A percentile compares a stretch with the other conserved stretches of the same genome.
Conservation (phyloP, 2,329 filamentous ascomycete genomes). For the Talaromyces albobiverticillius region DNA sequence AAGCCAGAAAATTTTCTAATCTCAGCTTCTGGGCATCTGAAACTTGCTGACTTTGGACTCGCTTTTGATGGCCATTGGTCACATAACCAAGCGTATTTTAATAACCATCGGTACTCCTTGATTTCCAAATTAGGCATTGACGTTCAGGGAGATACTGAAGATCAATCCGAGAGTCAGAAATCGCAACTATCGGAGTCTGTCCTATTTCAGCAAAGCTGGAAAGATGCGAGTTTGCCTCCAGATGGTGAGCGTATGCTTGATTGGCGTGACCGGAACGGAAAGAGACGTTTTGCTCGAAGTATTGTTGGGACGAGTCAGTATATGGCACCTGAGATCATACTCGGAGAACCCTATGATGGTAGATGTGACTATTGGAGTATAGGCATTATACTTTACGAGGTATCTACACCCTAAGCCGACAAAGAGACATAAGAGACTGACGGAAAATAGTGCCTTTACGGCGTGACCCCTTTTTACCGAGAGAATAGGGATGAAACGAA, state of each 20-base stretch:
- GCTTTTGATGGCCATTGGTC: slow-evolving; percentile 95
- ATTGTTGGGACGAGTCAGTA: slow-evolving; percentile 96
- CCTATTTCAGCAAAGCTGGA: neutral
- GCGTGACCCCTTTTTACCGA: slow-evolving; percentile 82
- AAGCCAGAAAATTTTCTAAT: slow-evolving; percentile 98
- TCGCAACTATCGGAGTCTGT: slow-evolving; percentile 21
- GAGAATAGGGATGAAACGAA: slow-evolving; percentile 83
- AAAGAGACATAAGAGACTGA: neutral
- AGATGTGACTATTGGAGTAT: slow-evolving; percentile 97
- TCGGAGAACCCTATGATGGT: slow-evolving; percentile 79
- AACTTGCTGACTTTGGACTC: slow-evolving; percentile 94
- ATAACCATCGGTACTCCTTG: slow-evolving; percentile 74
- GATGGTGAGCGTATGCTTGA: slow-evolving; percentile 56
- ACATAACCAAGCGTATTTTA: slow-evolving; percentile 84
- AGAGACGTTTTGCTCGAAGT: slow-evolving; percentile 72
- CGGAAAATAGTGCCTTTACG: slow-evolving; percentile 70
- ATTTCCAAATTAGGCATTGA: slow-evolving; percentile 72
- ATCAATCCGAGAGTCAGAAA: slow-evolving; percentile 56
- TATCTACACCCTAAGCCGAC: slow-evolving; percentile 23
- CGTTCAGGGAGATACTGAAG: slow-evolving; percentile 70
- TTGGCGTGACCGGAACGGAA: slow-evolving; percentile 68
- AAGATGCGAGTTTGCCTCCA: slow-evolving; percentile 24
- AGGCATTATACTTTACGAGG: slow-evolving; percentile 87
- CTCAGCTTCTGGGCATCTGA: slow-evolving; percentile 80
- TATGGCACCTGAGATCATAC: slow-evolving; percentile 93